These are phyloP conservation scores for Sedum album DNA, from an alignment of 164 flowering plant species.

Conservation along the genomic window DNA sequence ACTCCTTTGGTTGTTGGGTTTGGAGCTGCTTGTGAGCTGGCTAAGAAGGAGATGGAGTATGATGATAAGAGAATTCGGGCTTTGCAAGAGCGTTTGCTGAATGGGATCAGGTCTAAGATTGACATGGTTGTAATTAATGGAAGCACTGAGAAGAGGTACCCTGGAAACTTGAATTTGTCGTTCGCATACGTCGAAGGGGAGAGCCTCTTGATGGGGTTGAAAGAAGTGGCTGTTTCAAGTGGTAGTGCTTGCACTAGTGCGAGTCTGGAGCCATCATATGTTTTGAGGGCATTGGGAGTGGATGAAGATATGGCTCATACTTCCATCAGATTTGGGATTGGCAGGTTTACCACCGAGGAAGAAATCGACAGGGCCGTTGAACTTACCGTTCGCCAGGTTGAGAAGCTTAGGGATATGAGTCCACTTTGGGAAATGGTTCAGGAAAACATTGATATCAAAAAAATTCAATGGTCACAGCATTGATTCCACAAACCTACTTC, in stretches of 20 bases:
- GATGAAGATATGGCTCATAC: conserved; percentile 99
- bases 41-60: conserved; percentile 78
- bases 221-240: conserved; percentile 92
- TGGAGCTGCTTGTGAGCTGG: conserved; percentile 87
- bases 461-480: conserved; percentile 89
- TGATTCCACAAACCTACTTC: conserved; percentile 15
- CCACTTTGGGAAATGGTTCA: conserved; percentile 98
- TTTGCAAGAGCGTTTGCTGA: conserved; percentile 61
- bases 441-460: conserved; percentile 86
- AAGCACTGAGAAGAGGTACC: conserved; percentile 62
- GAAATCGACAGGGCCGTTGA: conserved; percentile 84
- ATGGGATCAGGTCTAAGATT: conserved; percentile 53
- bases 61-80: conserved; percentile 48
- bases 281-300: conserved; percentile 89
- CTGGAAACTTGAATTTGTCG: conserved; percentile 82
- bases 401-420: conserved; percentile 91
- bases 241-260: conserved; percentile 98
- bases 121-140: conserved; percentile 93
- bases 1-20: conserved; percentile 87
- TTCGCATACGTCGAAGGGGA: conserved; percentile 97
- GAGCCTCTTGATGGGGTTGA: conserved; percentile 92
- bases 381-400: conserved; percentile 84
- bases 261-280: conserved; percentile 92
- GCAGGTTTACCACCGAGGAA: conserved; percentile 87
- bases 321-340: conserved; percentile 91